Base-by-base conservation (phyloP, 192 early-diverging fungal genomes). In the Coemansia sp. region DNA sequence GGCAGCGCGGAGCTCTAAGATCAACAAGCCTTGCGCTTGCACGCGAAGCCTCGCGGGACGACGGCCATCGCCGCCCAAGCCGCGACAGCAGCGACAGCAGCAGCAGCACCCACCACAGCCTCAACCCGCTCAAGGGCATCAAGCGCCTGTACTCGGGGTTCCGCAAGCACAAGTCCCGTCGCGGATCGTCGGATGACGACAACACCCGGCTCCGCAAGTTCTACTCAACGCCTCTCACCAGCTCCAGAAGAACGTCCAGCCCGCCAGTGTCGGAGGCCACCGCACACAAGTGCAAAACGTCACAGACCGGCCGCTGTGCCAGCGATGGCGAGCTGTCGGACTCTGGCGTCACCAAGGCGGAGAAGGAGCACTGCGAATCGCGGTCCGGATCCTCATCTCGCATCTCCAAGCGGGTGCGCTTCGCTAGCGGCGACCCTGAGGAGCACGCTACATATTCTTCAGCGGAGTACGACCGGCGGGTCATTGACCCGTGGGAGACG, bases 381-480 rank as follows among this genome's bases (percentile, higher is more conserved):
- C 69, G 44, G 63, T 64, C 79, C 50, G 46, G 50, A 42, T 70
- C 80, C 48, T 71, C 68, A 7, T 61, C 61, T 20, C 65, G 60
- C 54, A 25, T 58, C 22, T 5, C 59, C 40, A 83, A 78, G 58
- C 75, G 68, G 12, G 81, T 83, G 56, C 76, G 64, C 37, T 83
- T 83, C 67, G 42, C 69, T 11, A 41, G 61, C 58, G 66, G 65
- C 50, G 72, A 74, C 2, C 76, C 81, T 2, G 54, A 67, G 48
- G 81, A 78, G 42, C 65, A 51, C 25, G 45, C 61, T 5, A 83
- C 81, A 32, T 83, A 83, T 42, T 78, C 76, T 54, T 69, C 73
- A 37, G 67, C 78, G 39, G 81, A 83, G 38, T 83, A 83, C 43
- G 81, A 83, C 67, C 81, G 81, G 63, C 81, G 76, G 25, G 76